Conservation (phyloP, 1,139 yeast species). For the Taphrina populina region DNA sequence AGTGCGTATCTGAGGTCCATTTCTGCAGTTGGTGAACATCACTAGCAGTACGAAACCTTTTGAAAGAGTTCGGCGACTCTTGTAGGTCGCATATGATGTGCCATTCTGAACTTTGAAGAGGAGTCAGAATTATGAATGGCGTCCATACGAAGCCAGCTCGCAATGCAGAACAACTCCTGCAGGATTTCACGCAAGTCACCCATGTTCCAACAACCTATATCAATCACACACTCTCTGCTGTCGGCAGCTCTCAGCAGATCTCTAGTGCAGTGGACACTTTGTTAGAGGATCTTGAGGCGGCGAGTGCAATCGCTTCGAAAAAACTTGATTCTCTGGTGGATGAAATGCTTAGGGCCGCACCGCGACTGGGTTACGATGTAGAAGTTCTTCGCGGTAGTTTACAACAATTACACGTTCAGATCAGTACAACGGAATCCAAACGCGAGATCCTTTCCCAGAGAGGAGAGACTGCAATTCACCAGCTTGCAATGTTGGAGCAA, state of each 20-base stretch:
- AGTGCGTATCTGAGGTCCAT: too few relatives aligned
- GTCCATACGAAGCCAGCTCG: too few relatives aligned
- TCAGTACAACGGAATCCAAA: conserved; percentile 15
- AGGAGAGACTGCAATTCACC: conserved; percentile 8
- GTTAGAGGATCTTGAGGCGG: conserved; percentile 18
- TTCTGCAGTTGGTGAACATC: too few relatives aligned
- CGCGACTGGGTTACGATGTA: conserved; percentile 26
- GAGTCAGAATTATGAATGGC: too few relatives aligned
- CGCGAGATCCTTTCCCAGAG: conserved; percentile 5
- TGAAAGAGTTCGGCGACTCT: too few relatives aligned
- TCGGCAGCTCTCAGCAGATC: conserved; percentile 10
- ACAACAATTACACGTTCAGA: conserved; percentile 1
- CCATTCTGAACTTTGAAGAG: too few relatives aligned
- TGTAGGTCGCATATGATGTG: too few relatives aligned
- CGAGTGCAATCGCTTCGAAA: conserved; percentile 9
- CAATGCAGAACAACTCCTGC: neutral
- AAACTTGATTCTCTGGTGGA: conserved; percentile 7
- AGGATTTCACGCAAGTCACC: conserved; percentile 7
- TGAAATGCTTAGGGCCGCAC: conserved; percentile 27
- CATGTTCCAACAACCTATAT: conserved; percentile 28
- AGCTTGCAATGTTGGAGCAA: conserved; percentile 18
- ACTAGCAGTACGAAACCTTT: too few relatives aligned
- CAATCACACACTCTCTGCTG: conserved; percentile 18
- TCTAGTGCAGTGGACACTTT: conserved; percentile 1
- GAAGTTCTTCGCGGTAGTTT: conserved; percentile 17